Evolutionary conservation across 768 basidiomycete species (phyloP), one percentile per base, ranked within the genome.

Genomic region (Gloeostereum incarnatum): DNA sequence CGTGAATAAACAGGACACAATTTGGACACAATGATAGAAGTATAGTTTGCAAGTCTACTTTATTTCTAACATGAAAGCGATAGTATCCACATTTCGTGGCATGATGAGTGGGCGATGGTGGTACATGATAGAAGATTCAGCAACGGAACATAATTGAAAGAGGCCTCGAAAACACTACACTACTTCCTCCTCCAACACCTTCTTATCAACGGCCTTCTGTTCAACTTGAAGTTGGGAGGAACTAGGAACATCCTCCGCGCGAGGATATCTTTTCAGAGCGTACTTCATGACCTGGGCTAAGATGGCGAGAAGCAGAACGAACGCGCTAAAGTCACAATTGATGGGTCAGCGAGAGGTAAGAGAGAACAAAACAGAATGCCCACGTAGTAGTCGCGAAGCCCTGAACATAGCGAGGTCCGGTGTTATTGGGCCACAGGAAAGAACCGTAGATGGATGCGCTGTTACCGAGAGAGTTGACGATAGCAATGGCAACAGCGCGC

Each of bases 381-480:
- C 25, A 44, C 43, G 43, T 44, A 16, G 43, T 57, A 43, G 54
- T 50, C 8, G 53, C 57, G 37, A 58, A 57, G 3, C 58, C 58
- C 19, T 54, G 54, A n/a, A 60, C 48, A 44, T 53, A 60, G 7
- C 58, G 51, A 22, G 57, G 58, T 45, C 53, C 55, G 51, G 43
- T 54, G 46, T 9, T 40, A 50, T 53, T 46, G 49, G 55, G 24
- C 55, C 55, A 17, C 45, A 48, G 38, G 39, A 55, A 43, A 16
- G 50, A 36, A 20, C 58, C 55, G 24, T 56, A 57, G 45, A 56
- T 53, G 49, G 32, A 37, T 3, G 40, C 44, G 23, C 29, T 37
- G 24, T 58, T 60, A 18, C 58, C 57, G 13, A 57, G 29, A 10
- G 49, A 49, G 48, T 57, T 58, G 45, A 58, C 45, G 32, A 58